phyloP scores from a whole-genome alignment of 306 rosid genomes.

The Potentilla sterilis region DNA sequence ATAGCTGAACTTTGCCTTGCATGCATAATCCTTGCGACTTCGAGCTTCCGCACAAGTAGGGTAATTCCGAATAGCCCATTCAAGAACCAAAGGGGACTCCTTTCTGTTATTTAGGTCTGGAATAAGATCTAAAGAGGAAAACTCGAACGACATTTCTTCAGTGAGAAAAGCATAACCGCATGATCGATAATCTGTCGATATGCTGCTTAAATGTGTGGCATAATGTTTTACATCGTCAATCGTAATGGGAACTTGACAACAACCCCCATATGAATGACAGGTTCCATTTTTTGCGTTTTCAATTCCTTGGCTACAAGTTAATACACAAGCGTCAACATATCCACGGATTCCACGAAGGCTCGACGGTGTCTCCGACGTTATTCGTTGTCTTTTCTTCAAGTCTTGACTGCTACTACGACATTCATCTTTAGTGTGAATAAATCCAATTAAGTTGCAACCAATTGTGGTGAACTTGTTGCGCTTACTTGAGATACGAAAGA shows the following conservation, averaged over 20 bases:
- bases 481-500: not conserved
- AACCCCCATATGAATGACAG: conserved; percentile 16
- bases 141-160: conserved; percentile 15
- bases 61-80: conserved; percentile 32
- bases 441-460: not conserved
- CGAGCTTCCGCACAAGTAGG: conserved; percentile 15
- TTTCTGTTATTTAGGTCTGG: not conserved
- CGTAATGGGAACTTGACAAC: conserved; percentile 7
- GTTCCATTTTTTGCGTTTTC: conserved; percentile 2
- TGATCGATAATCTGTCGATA: not conserved
- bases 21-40: conserved; percentile 6
- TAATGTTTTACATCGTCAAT: not conserved
- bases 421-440: not conserved
- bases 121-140: conserved; percentile 10
- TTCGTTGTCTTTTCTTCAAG: not conserved
- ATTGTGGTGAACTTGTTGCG: conserved; percentile 11
- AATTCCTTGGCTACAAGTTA: not conserved
- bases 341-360: not conserved
- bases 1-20: conserved; percentile 19
- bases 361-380: not conserved
- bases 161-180: conserved; percentile 22
- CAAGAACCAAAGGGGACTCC: conserved; percentile 19
- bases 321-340: not conserved
- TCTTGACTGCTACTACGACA: not conserved
- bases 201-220: not conserved